Evolutionary conservation across 2,329 filamentous ascomycete genomes (phyloP).

Genomic region (Colletotrichum cuscutae): DNA sequence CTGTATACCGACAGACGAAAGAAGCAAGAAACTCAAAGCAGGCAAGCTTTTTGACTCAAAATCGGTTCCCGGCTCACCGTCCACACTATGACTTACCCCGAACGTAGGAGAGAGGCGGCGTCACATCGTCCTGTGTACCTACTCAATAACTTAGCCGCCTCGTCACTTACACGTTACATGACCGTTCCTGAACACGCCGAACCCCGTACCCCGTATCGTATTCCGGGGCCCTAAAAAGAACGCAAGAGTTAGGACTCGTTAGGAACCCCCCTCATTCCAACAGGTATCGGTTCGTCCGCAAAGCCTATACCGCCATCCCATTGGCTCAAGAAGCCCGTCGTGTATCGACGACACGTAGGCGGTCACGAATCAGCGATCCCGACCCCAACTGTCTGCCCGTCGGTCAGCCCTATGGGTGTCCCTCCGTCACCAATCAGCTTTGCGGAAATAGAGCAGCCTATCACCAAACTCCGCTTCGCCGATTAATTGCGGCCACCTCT

Average conservation of each 20-base stretch:
- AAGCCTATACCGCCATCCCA: not conserved
- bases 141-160: not conserved
- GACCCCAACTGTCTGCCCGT: conserved; percentile 19
- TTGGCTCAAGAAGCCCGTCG: conserved; percentile 20
- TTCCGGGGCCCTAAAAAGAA: not conserved
- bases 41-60: conserved; percentile 31
- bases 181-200: conserved; percentile 3
- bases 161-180: conserved; percentile 4
- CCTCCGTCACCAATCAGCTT: conserved; percentile 20
- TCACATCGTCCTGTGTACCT: not conserved
- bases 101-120: not conserved
- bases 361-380: conserved; percentile 16
- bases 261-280: conserved; percentile 2
- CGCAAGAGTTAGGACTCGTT: not conserved
- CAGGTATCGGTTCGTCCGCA: not conserved
- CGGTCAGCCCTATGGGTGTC: conserved; percentile 31
- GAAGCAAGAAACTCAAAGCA: conserved; percentile 33
- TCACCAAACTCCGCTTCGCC: conserved; percentile 29
- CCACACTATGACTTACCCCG: not conserved
- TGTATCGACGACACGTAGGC: conserved; percentile 30
- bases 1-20: not conserved
- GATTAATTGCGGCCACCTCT: conserved; percentile 14
- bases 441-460: conserved; percentile 33
- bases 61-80: not conserved
- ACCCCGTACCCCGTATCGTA: conserved; percentile 12